Evolutionary conservation across 305 asterid species (phyloP), one percentile per base, ranked within the genome.

Genomic region (Ajuga reptans): DNA sequence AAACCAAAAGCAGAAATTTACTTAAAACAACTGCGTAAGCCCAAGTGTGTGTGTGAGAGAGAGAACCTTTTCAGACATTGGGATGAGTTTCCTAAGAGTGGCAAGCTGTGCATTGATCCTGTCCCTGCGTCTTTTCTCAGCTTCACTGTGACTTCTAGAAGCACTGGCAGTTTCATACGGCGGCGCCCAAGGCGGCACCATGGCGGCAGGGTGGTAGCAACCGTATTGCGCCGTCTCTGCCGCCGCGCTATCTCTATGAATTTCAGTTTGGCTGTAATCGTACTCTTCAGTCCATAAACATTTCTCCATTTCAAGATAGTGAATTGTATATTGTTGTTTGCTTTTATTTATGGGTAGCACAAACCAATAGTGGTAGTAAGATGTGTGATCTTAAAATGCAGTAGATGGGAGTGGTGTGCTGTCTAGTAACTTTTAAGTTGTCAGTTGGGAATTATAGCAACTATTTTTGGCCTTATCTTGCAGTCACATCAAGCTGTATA

Each of bases 51-150:
- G 24, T 6, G 51, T 2, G 10, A 41, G 53, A 27, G 33, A 14
- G 36, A 14, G 14, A 52, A 88, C 98, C 92, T 89, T 92, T 71
- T 92, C 97, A 42, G 98, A 92, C 73, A 57, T 88, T 8, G 97
- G 97, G 77, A 92, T 90, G 17, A 90, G 83, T 72, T 86, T 86
- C 68, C 97, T 80, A 6, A 92, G 90, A 53, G 86, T 84, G 7
- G 97, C 80, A 52, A 92, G 93, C 82, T 90, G 97, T 0, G 95
- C 84, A 68, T 92, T 92, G 12, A 91, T 92, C 73, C 96, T 81
- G 75, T 86, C 98, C 18, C 98, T 71, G 21, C 98, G 89, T 81
- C 98, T 77, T 75, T 90, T 92, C 86, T 92, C 98, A 0, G 98
- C 96, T 73, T 92, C 91, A 50, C 95, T 88, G 66, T 90, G 98